Conservation (phyloP, 768 basidiomycete species). For the Calocybe cyanea region DNA sequence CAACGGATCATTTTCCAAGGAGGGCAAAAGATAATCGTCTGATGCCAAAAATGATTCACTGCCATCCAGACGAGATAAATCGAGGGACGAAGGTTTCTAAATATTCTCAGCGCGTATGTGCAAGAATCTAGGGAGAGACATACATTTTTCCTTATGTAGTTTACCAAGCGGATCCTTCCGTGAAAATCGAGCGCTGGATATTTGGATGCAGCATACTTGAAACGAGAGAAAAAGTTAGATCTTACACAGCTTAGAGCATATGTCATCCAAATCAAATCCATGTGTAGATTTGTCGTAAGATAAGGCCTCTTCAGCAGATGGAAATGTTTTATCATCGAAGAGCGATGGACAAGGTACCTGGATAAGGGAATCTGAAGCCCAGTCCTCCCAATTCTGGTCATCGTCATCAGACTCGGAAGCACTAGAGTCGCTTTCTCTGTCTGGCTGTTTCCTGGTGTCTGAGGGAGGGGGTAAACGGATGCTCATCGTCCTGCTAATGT, state of each 20-base stretch:
- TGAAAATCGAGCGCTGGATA: constrained; percentile 70
- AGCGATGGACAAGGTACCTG: constrained; percentile 62
- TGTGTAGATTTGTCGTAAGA: constrained; percentile 57
- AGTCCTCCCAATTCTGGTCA: constrained; percentile 76
- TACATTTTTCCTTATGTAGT: constrained; percentile 81
- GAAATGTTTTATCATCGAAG: constrained; percentile 64
- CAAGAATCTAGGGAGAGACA: constrained; percentile 1
- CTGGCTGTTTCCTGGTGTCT: constrained; percentile 18
- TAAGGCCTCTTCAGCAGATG: constrained; percentile 56
- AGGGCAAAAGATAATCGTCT: constrained; percentile 81
- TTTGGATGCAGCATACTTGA: neutral
- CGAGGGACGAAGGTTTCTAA: constrained; percentile 51
- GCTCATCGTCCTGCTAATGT: constrained; percentile 30
- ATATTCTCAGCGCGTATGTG: constrained; percentile 7
- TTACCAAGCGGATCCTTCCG: constrained; percentile 77
- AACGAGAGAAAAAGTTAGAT: constrained; percentile 4
- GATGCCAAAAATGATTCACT: constrained; percentile 61
- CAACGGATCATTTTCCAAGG: constrained; percentile 81
- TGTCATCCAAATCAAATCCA: constrained; percentile 57
- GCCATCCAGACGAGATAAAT: constrained; percentile 47
- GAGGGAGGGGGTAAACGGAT: constrained; percentile 30
- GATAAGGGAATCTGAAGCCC: constrained; percentile 65
- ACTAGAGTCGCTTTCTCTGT: constrained; percentile 21
- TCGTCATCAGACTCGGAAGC: constrained; percentile 34
- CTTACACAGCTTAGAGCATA: constrained; percentile 55